Percentiles rank a stretch among this genome's conserved stretches.
phyloP scores from a whole-genome alignment of 176 grass and related monocot genomes.

The Triticum timopheevii region DNA sequence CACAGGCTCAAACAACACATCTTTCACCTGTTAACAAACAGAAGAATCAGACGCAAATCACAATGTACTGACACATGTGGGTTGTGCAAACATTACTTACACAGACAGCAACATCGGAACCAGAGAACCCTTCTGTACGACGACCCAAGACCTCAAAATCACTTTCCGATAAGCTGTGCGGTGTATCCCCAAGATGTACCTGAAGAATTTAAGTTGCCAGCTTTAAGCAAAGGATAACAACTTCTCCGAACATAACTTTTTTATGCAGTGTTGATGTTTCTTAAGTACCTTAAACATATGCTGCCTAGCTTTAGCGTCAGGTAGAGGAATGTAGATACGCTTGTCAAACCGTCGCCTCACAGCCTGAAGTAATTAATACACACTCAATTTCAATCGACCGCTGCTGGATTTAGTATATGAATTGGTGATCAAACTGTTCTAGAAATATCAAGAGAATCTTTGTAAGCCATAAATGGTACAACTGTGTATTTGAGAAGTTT shows the following conservation, averaged over 20 bases:
- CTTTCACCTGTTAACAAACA: slow-evolving; percentile 70
- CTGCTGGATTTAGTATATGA: too few species aligned
- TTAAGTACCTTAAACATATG: slow-evolving; percentile 95
- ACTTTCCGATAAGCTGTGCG: slow-evolving; percentile 76
- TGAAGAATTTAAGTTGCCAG: slow-evolving; percentile 33
- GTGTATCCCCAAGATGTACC: slow-evolving; percentile 98
- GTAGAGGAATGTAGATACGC: slow-evolving; percentile 98
- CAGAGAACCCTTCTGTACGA: slow-evolving; percentile 87
- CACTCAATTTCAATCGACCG: too few species aligned
- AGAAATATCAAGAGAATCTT: not conserved
- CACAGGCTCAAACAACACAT: slow-evolving; percentile 94
- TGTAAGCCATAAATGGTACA: not conserved
- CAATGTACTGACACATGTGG: not conserved
- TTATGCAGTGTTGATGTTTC: not conserved
- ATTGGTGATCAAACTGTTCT: slow-evolving; percentile 9
- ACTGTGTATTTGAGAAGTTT: not conserved
- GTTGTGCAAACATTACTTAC: slow-evolving; percentile 45
- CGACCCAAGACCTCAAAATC: slow-evolving; percentile 84
- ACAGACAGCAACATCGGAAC: slow-evolving; percentile 94
- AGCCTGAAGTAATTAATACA: slow-evolving; percentile 56
- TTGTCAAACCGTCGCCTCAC: slow-evolving; percentile 94
- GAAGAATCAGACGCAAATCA: not conserved
- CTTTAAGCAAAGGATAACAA: slow-evolving; percentile 27
- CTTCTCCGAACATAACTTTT: not conserved
- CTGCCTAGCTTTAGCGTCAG: slow-evolving; percentile 89